Evolutionary conservation across 2,329 filamentous ascomycete genomes (phyloP).

Genomic region (Penicillium verrucosum): DNA sequence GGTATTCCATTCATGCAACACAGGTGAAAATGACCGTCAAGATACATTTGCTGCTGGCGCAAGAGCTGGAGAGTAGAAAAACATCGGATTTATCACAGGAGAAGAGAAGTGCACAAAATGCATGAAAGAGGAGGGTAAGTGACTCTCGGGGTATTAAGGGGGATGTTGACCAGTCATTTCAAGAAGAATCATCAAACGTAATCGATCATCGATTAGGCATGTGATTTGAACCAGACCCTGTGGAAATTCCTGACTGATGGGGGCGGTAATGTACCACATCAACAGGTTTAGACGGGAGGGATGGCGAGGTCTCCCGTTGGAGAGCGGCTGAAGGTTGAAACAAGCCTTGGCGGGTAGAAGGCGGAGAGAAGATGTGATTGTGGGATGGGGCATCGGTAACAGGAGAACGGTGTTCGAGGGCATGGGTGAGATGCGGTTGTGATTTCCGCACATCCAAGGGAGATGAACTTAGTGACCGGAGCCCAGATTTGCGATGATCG

Average conservation of each 20-base stretch:
- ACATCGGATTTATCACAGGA: slow-evolving; percentile 17
- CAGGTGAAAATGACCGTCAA: slow-evolving; percentile 13
- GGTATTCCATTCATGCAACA: slow-evolving; percentile 9
- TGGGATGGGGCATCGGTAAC: slow-evolving; percentile 18
- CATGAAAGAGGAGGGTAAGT: neutral
- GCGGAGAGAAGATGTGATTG: slow-evolving; percentile 34
- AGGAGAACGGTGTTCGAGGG: slow-evolving; percentile 29
- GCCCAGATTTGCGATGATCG: slow-evolving; percentile 33
- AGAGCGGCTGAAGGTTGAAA: slow-evolving; percentile 29
- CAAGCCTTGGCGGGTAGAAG: slow-evolving; percentile 34
- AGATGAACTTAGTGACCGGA: slow-evolving; percentile 39
- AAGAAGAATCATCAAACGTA: neutral
- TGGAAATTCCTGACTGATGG: slow-evolving; percentile 29
- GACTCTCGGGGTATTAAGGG: slow-evolving; percentile 6
- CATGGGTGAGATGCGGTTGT: slow-evolving; percentile 27
- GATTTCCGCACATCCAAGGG: slow-evolving; percentile 41
- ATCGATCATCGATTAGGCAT: slow-evolving; percentile 32
- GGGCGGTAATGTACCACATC: slow-evolving; percentile 30
- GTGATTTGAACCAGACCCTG: slow-evolving; percentile 30
- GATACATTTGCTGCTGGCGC: slow-evolving; percentile 15
- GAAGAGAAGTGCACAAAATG: slow-evolving; percentile 9
- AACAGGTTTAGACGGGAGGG: slow-evolving; percentile 30
- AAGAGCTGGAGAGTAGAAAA: slow-evolving; percentile 8
- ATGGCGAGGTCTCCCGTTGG: slow-evolving; percentile 32
- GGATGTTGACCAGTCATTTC: neutral